phyloP scores from a whole-genome alignment of 2,329 filamentous ascomycete genomes.

The Diaporthe sp. region DNA sequence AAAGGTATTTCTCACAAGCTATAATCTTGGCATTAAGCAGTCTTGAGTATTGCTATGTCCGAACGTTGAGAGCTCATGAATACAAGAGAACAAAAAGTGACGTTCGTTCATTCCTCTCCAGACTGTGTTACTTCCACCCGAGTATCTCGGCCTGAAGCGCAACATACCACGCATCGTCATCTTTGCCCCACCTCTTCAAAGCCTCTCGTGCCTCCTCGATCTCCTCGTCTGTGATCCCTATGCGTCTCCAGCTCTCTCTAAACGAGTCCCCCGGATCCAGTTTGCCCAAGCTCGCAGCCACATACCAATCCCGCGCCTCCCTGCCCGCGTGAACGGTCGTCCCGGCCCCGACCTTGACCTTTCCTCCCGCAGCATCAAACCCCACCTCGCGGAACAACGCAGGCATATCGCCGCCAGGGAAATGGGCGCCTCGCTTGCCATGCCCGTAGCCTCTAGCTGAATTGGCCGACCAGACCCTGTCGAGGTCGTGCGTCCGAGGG shows the following conservation, averaged over 20 bases:
- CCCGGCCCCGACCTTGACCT: conserved; percentile 47
- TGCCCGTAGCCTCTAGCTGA: not conserved
- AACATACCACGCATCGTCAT: conserved; percentile 54
- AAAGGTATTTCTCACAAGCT: not conserved
- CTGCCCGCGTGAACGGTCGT: conserved; percentile 45
- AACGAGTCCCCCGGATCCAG: conserved; percentile 40
- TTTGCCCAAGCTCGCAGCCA: conserved; percentile 44
- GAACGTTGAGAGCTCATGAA: not conserved
- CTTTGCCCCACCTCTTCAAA: conserved; percentile 50
- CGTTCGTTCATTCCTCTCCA: not conserved
- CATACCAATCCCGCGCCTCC: conserved; percentile 47
- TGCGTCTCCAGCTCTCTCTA: conserved; percentile 51
- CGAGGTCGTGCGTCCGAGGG: not conserved
- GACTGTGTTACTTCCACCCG: conserved; percentile 51
- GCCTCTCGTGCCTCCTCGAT: conserved; percentile 49
- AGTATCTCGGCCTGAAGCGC: conserved; percentile 53
- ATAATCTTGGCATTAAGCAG: not conserved
- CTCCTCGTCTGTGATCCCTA: conserved; percentile 51
- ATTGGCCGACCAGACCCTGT: not conserved
- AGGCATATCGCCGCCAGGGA: conserved; percentile 21
- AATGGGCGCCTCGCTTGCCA: not conserved
- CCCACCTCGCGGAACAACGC: conserved; percentile 19
- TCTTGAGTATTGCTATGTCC: not conserved
- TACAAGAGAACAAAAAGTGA: not conserved
- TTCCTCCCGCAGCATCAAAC: conserved; percentile 42